Percentiles rank a stretch among this genome's conserved stretches.
Conservation (phyloP, 2,329 filamentous ascomycete species). For the Mycogone perniciosa region DNA sequence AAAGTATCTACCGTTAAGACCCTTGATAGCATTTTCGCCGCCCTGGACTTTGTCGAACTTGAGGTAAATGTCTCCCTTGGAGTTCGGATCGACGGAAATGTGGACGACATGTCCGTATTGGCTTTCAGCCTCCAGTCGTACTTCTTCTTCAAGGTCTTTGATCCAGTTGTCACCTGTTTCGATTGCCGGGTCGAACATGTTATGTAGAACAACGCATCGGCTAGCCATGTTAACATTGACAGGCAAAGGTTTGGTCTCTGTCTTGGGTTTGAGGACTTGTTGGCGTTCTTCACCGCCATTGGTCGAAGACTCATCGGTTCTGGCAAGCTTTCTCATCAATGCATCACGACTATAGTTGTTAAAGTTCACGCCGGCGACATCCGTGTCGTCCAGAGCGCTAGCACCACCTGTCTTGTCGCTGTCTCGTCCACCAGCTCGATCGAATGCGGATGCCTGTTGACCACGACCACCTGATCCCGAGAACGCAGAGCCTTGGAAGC, state of each 20-base stretch:
- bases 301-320: constrained; percentile 74
- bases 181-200: constrained; percentile 88
- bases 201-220: constrained; percentile 87
- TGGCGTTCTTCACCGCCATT: constrained; percentile 58
- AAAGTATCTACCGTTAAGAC: constrained; percentile 94
- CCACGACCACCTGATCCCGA: constrained; percentile 85
- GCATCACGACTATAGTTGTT: constrained; percentile 98
- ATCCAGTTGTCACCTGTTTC: constrained; percentile 84
- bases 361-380: constrained; percentile 98
- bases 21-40: constrained; percentile 95
- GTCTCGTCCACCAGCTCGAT: constrained; percentile 82
- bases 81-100: constrained; percentile 90
- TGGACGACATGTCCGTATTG: constrained; percentile 98
- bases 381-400: constrained; percentile 92
- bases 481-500: constrained; percentile 85
- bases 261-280: constrained; percentile 70
- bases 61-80: constrained; percentile 92
- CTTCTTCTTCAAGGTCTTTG: constrained; percentile 90
- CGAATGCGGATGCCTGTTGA: constrained; percentile 78
- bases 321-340: constrained; percentile 96
- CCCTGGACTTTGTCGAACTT: constrained; percentile 96
- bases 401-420: constrained; percentile 86
- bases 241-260: constrained; percentile 69
- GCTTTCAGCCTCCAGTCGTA: constrained; percentile 83
- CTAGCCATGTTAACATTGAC: constrained; percentile 88